Evolutionary conservation across 345 rosid species (phyloP), one percentile per base, ranked within the genome.

Genomic region (Citrus reticulata): DNA sequence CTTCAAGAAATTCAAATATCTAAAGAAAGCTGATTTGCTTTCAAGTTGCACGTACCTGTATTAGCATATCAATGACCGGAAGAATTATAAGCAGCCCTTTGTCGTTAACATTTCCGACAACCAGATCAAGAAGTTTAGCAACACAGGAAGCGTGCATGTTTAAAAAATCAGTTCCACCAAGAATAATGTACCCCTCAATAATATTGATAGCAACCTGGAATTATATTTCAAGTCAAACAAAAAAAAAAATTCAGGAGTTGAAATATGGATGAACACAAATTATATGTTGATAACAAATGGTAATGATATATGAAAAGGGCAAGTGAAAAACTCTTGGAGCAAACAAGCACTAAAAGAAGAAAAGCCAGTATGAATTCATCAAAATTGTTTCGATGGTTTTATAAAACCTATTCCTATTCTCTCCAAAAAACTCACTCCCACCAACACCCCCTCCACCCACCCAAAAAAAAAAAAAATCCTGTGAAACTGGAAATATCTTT

Each of bases 81-180:
- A 94, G 91, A 75, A 86, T 82, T 72, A 97, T 84, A 78, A 88
- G 90, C 79, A 96, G 85, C 66, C 99, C 99, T 79, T 81, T 85
- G 79, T 96, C 93, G 69, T 93, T 94, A 68, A 96, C 98, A 89
- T 93, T 96, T 85, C 94, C 99, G 62, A 96, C 93, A 76, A 96
- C 87, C 77, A 94, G 84, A 87, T 96, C 97, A 79, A 96, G 94
- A 84, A 96, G 90, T 82, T 90, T 94, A 72, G 98, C 97, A 63
- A 96, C 90, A 80, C 69, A 88, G 81, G 98, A 83, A 81, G 95
- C 91, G 80, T 96, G 97, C 86, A 90, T 79, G 68, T 85, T 92
- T 19, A 94, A 85, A 89, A 93, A 93, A 70, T 91, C 97, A 39
- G 87, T 87, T 84, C 94, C 97, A 76, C 92, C 97, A 90, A 94